Conservation (phyloP, 148 eudicot species). For the Rhododendron ovatum region DNA sequence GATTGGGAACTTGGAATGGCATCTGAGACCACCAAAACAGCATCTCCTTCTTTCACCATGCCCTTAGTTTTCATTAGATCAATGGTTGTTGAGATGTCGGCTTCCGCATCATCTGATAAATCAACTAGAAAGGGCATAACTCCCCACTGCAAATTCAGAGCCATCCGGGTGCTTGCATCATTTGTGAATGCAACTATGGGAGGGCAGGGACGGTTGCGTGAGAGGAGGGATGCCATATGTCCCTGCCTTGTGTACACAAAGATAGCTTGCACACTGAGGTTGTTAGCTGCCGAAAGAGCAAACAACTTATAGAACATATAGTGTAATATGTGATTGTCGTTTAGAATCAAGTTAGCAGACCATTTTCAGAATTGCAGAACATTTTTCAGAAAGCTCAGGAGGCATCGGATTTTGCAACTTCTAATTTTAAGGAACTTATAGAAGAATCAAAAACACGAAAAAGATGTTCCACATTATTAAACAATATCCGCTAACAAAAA, state of each 20-base stretch:
- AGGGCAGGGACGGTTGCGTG: constrained; percentile 44
- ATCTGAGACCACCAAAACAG: constrained; percentile 38
- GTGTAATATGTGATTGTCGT: neutral
- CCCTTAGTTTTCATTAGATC: constrained; percentile 31
- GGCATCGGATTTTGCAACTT: neutral
- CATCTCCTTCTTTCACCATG: constrained; percentile 39
- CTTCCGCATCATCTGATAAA: constrained; percentile 41
- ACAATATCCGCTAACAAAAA: neutral
- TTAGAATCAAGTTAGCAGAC: neutral
- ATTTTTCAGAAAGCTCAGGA: neutral
- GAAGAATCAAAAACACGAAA: neutral
- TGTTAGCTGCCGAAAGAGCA: constrained; percentile 34
- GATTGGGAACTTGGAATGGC: constrained; percentile 35
- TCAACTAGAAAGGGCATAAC: constrained; percentile 30
- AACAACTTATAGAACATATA: neutral
- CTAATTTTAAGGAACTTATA: neutral
- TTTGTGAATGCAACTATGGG: constrained; percentile 46
- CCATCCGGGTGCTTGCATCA: constrained; percentile 29
- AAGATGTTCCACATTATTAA: neutral
- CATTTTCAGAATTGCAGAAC: neutral
- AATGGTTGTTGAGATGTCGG: constrained; percentile 23
- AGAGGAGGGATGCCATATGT: constrained; percentile 48
- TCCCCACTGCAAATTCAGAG: constrained; percentile 52
- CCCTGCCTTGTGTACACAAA: constrained; percentile 46
- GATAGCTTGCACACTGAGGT: constrained; percentile 41